Conservation (phyloP, 257 asterid genomes). For the Scutellaria barbata region DNA sequence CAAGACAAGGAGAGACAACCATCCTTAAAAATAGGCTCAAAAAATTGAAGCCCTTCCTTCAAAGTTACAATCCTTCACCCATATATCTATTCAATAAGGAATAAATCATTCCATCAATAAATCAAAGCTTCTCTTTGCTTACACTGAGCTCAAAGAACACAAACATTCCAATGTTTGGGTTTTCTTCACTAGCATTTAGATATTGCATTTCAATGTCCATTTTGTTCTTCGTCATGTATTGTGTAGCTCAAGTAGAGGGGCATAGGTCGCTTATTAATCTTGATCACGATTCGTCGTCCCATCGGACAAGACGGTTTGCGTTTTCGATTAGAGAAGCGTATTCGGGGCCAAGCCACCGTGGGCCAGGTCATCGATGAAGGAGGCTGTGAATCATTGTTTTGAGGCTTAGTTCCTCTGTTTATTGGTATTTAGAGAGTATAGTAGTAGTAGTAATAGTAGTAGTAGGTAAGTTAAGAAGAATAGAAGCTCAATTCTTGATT, state of each 20-base stretch:
- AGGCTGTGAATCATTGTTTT: no score
- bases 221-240: constrained; percentile 18
- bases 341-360: constrained; percentile 38
- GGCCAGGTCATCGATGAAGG: constrained; percentile 34
- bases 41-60: neutral
- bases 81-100: neutral
- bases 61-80: neutral
- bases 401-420: no score
- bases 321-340: constrained; percentile 27
- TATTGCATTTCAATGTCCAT: constrained; percentile 6
- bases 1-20: constrained; percentile 29
- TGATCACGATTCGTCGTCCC: neutral
- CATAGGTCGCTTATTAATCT: constrained; percentile 11
- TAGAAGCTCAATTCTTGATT: neutral
- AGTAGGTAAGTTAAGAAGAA: neutral
- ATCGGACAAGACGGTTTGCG: neutral
- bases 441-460: no score
- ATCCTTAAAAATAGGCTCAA: constrained; percentile 19
- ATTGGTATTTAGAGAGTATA: no score
- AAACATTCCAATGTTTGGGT: constrained; percentile 20
- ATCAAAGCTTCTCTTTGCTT: neutral
- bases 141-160: neutral
- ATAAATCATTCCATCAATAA: neutral
- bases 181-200: neutral
- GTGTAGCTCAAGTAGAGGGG: constrained; percentile 30